phyloP scores from a whole-genome alignment of 805 yeast species.

The Myxozyma sirexii region DNA sequence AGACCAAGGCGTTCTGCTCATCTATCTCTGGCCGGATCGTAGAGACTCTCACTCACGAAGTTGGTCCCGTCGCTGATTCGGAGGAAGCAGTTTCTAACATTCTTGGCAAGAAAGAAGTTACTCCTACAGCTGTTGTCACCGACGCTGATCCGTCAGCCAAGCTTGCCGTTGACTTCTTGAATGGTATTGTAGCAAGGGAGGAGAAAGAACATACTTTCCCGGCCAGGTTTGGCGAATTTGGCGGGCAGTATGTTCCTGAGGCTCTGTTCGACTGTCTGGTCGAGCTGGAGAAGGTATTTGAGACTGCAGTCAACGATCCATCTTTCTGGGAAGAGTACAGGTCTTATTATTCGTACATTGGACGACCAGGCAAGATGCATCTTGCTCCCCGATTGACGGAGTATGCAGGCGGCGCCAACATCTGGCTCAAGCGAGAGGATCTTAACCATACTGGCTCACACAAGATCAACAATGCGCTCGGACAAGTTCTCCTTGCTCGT shows the following conservation, averaged over 20 bases:
- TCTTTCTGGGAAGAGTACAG: conserved; percentile 90
- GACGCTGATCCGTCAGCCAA: conserved; percentile 45
- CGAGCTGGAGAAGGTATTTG: conserved; percentile 87
- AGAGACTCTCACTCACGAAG: conserved; percentile 18
- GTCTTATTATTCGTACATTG: conserved; percentile 85
- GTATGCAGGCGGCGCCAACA: conserved; percentile 90
- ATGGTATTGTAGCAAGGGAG: conserved; percentile 17
- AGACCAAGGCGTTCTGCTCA: conserved; percentile 62
- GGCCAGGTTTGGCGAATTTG: conserved; percentile 89
- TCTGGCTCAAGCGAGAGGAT: conserved; percentile 98
- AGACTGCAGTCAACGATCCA: conserved; percentile 85
- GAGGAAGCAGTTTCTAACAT: conserved; percentile 33
- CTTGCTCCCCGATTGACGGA: conserved; percentile 87
- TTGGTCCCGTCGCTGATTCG: conserved; percentile 41
- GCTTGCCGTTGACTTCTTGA: conserved; percentile 24
- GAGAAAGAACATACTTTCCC: conserved; percentile 41
- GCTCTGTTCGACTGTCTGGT: conserved; percentile 86
- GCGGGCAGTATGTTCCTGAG: conserved; percentile 99
- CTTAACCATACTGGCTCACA: conserved; percentile 54
- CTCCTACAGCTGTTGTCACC: conserved; percentile 37
- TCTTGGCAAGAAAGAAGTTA: conserved; percentile 12
- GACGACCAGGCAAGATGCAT: conserved; percentile 93
- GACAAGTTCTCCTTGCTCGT: conserved; percentile 50
- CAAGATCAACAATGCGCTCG: conserved; percentile 53
- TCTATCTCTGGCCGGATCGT: conserved; percentile 24